Conservation (phyloP, 345 rosid genomes). For the Mallotus nudiflorus region DNA sequence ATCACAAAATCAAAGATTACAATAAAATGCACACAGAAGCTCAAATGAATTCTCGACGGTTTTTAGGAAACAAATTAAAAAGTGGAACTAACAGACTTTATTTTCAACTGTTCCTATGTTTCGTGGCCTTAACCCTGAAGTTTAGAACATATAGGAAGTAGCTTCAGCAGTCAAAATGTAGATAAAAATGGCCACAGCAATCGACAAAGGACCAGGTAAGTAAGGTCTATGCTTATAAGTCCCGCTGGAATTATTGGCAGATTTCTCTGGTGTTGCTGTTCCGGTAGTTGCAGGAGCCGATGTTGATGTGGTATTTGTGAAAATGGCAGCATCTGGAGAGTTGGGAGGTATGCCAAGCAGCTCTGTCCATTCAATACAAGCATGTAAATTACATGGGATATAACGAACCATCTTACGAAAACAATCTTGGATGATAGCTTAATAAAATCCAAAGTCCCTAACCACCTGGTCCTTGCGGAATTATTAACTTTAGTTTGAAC, state of each 20-base stretch:
- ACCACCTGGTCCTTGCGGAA: too few species aligned
- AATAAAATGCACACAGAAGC: background rate
- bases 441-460: too few species aligned
- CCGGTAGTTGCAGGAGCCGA: constrained; percentile 23
- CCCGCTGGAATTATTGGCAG: constrained; percentile 23
- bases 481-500: too few species aligned
- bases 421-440: too few species aligned
- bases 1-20: background rate
- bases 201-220: constrained; percentile 19
- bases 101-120: background rate
- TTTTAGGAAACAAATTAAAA: background rate
- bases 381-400: background rate
- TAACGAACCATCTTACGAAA: background rate
- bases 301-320: constrained; percentile 39
- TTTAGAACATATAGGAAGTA: constrained; percentile 9
- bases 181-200: constrained; percentile 26
- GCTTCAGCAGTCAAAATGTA: constrained; percentile 18
- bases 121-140: background rate
- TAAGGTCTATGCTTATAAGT: constrained; percentile 14
- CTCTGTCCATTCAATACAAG: constrained; percentile 40
- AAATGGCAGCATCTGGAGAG: constrained; percentile 80
- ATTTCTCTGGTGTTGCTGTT: constrained; percentile 17
- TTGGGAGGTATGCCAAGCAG: constrained; percentile 72
- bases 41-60: background rate
- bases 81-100: background rate